These are phyloP conservation scores for Cystobasidium sp. DNA, from an alignment of 1,284 basidiomycete genomes.

Conservation along the genomic window DNA sequence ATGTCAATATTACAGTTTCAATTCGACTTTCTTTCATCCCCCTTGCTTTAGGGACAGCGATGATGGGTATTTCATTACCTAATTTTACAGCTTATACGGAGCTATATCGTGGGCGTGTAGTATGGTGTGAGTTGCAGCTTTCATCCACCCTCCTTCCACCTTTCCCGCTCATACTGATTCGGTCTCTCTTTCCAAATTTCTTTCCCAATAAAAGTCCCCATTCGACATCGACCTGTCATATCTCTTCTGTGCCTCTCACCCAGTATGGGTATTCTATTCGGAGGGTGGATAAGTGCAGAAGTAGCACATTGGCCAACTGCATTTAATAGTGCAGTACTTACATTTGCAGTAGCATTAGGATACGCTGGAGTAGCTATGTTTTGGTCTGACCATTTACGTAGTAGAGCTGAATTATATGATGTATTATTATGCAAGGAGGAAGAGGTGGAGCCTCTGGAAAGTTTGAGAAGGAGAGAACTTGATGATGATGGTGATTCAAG, in stretches of 20 bases:
- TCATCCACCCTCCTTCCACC: not conserved
- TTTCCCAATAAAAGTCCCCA: not conserved
- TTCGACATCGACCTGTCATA: slow-evolving; percentile 14
- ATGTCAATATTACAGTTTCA: slow-evolving; percentile 10
- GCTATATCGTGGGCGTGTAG: slow-evolving; percentile 21
- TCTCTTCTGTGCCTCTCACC: slow-evolving; percentile 22
- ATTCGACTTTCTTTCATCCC: slow-evolving; percentile 38
- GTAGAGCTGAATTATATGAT: slow-evolving; percentile 22
- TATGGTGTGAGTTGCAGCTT: slow-evolving; percentile 7
- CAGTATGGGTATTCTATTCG: slow-evolving; percentile 39
- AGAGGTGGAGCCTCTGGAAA: not conserved
- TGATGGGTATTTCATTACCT: slow-evolving; percentile 42
- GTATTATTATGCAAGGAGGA: slow-evolving; percentile 5
- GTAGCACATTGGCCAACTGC: slow-evolving; percentile 34
- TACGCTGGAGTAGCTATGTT: slow-evolving; percentile 34
- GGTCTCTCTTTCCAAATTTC: not conserved
- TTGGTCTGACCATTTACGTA: slow-evolving; percentile 19
- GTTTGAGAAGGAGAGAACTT: not conserved
- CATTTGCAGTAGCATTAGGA: slow-evolving; percentile 36
- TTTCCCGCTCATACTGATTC: not conserved
- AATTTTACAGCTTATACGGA: slow-evolving; percentile 43
- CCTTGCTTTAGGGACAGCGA: slow-evolving; percentile 20
- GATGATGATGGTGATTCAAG: not conserved
- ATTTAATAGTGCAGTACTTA: slow-evolving; percentile 37
- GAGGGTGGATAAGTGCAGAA: slow-evolving; percentile 39